Evolutionary conservation across 495 filamentous ascomycete species (phyloP).

Genomic region (Hypoxylon lienhwacheense): DNA sequence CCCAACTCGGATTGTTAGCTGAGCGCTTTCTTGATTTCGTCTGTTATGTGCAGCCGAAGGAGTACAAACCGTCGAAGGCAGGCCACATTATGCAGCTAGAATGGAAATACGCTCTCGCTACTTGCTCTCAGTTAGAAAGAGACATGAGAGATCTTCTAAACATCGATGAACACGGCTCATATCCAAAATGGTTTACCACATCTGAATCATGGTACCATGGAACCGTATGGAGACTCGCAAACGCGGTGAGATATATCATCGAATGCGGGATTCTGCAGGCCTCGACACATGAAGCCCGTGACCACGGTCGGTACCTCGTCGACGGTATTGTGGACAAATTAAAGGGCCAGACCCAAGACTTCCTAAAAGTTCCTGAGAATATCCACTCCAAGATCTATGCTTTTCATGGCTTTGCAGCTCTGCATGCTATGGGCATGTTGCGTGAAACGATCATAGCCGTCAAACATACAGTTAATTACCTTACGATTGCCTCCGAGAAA

Average conservation of each 20-base stretch:
- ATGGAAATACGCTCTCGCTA: slow-evolving; percentile 40
- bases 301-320: not conserved
- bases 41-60: slow-evolving; percentile 46
- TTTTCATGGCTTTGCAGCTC: slow-evolving; percentile 29
- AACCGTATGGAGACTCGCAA: slow-evolving; percentile 18
- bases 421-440: slow-evolving; percentile 42
- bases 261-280: not conserved
- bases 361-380: slow-evolving; percentile 23
- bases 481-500: slow-evolving; percentile 40
- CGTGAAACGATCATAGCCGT: slow-evolving; percentile 44
- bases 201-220: slow-evolving; percentile 24
- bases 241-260: slow-evolving; percentile 28
- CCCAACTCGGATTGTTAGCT: slow-evolving; percentile 45
- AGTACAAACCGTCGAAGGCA: slow-evolving; percentile 45
- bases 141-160: slow-evolving; percentile 38
- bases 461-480: slow-evolving; percentile 40
- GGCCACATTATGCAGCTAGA: slow-evolving; percentile 40
- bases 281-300: slow-evolving; percentile 8
- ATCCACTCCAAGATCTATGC: slow-evolving; percentile 23
- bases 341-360: slow-evolving; percentile 27
- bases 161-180: not conserved
- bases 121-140: slow-evolving; percentile 34
- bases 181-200: slow-evolving; percentile 34
- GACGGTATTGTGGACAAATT: slow-evolving; percentile 25
- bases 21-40: slow-evolving; percentile 51